Conservation (phyloP, 345 rosid species). For the Eucalyptus cloeziana region DNA sequence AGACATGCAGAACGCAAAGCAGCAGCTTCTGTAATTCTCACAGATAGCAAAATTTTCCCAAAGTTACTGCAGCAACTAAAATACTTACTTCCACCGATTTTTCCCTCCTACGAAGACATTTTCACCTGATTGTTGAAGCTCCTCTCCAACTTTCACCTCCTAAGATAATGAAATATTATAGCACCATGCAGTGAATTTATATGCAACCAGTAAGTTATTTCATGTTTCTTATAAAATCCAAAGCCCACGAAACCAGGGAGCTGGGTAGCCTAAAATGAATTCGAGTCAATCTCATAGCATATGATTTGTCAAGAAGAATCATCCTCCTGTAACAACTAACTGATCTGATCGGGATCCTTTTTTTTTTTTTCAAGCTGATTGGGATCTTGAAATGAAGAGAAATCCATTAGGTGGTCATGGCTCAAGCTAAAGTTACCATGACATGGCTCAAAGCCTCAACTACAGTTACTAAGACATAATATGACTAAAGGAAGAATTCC, state of each 20-base stretch:
- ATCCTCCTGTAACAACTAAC: not conserved
- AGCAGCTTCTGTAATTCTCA: not conserved
- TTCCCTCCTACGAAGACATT: conserved; percentile 69
- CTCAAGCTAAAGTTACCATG: not conserved
- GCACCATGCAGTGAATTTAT: not conserved
- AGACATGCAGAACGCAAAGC: not conserved
- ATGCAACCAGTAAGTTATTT: not conserved
- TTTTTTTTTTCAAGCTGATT: not conserved
- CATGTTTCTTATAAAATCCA: not conserved
- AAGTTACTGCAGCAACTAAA: not conserved
- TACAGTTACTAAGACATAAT: not conserved
- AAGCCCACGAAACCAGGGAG: not conserved
- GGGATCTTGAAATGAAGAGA: not conserved
- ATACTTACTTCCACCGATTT: conserved; percentile 71
- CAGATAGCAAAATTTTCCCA: not conserved
- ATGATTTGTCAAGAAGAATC: not conserved
- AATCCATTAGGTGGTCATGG: not conserved
- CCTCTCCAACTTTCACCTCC: conserved; percentile 66
- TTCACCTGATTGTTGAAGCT: conserved; percentile 63
- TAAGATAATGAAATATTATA: not conserved
- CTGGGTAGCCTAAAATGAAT: not conserved
- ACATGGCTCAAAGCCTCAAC: not conserved
- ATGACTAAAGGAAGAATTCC: not conserved
- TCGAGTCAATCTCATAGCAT: not conserved
- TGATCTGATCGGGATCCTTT: not conserved